Percentiles rank a stretch among this genome's conserved stretches.
phyloP scores from a whole-genome alignment of 352 stramenopile species.

The Globisporangium echinulatum region DNA sequence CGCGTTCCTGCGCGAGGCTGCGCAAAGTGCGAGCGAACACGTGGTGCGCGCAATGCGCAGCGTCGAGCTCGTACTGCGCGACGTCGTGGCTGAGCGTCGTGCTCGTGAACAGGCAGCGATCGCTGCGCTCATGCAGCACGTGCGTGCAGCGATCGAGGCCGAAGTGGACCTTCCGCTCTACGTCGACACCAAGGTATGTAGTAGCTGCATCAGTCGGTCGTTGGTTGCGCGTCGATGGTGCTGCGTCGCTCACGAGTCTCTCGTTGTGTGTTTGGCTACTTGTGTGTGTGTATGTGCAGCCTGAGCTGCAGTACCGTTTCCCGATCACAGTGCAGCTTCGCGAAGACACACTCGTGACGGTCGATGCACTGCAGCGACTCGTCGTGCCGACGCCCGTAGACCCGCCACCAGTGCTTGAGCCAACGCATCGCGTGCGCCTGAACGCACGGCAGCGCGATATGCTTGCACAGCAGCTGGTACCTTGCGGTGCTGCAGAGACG shows the following conservation, averaged over 20 bases:
- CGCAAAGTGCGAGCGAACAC: constrained; percentile 38
- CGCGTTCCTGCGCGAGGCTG: constrained; percentile 33
- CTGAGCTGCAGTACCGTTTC: constrained; percentile 47
- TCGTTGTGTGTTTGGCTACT: background rate
- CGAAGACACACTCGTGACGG: constrained; percentile 43
- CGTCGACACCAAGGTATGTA: constrained; percentile 49
- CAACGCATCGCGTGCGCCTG: constrained; percentile 31
- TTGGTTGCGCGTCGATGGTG: background rate
- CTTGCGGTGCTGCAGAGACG: background rate
- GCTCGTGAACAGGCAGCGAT: constrained; percentile 40
- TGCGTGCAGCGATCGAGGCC: constrained; percentile 45
- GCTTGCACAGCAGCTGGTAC: constrained; percentile 19
- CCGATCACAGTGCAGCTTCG: constrained; percentile 42
- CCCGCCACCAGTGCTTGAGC: constrained; percentile 35
- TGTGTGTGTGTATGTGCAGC: constrained; percentile 18
- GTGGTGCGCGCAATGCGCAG: constrained; percentile 34
- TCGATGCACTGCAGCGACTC: constrained; percentile 33
- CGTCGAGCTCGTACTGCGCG: constrained; percentile 42
- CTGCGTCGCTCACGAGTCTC: background rate
- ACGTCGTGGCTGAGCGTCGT: constrained; percentile 32
- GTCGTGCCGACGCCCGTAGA: constrained; percentile 21
- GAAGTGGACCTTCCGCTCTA: constrained; percentile 55
- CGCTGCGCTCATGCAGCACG: constrained; percentile 36
- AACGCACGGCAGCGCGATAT: constrained; percentile 31
- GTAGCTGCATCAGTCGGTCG: background rate